Percentiles rank a stretch among this genome's conserved stretches.
phyloP scores from a whole-genome alignment of 176 grass and related monocot genomes.

The Zoysia japonica region DNA sequence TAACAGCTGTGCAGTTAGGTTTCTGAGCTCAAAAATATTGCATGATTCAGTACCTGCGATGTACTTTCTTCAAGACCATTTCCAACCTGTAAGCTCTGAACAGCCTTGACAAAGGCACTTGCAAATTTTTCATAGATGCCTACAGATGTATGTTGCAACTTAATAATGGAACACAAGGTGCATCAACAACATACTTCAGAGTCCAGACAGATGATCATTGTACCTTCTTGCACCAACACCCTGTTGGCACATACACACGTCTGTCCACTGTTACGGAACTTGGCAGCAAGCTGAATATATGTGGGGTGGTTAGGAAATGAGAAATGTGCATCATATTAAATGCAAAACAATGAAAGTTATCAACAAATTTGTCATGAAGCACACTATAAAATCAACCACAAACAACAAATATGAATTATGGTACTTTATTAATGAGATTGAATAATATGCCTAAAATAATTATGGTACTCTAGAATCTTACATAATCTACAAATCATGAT shows the following conservation, averaged over 20 bases:
- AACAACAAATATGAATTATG: not conserved
- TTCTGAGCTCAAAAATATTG: slow-evolving; percentile 23
- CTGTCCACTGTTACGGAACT: slow-evolving; percentile 96
- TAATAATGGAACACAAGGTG: slow-evolving; percentile 33
- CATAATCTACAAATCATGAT: not conserved
- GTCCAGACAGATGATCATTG: slow-evolving; percentile 18
- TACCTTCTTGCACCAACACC: slow-evolving; percentile 99
- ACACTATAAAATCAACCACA: not conserved
- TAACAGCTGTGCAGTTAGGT: not conserved
- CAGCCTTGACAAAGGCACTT: slow-evolving; percentile 84
- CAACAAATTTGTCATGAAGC: slow-evolving; percentile 1
- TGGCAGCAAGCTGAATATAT: slow-evolving; percentile 85
- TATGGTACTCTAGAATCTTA: not conserved
- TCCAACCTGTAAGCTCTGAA: slow-evolving; percentile 89
- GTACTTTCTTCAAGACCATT: slow-evolving; percentile 80
- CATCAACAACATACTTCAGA: slow-evolving; percentile 1
- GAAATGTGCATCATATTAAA: slow-evolving; percentile 17
- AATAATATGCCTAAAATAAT: not conserved
- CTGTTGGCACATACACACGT: slow-evolving; percentile 97
- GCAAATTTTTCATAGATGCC: slow-evolving; percentile 96
- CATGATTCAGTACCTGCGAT: slow-evolving; percentile 59
- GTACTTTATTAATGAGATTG: not conserved
- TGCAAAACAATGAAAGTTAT: slow-evolving; percentile 13
- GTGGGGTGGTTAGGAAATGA: slow-evolving; percentile 11
- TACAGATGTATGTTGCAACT: slow-evolving; percentile 34